Evolutionary conservation across 169 alveolate species (phyloP).

Genomic region (Eimeria sp.): DNA sequence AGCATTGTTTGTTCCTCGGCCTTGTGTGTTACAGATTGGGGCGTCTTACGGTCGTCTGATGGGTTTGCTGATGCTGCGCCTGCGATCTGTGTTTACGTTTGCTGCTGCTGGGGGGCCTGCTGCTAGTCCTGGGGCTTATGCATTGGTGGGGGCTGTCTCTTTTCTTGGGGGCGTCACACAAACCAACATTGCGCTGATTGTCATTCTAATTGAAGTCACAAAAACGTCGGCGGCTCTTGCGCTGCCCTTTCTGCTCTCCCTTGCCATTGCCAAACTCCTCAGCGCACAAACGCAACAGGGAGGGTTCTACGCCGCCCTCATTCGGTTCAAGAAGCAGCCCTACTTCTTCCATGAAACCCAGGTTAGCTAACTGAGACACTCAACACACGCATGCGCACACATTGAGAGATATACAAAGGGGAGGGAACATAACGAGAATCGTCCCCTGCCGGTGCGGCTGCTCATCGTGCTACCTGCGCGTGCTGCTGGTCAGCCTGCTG

Average conservation of each 20-base stretch:
- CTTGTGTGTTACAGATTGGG: constrained; percentile 75
- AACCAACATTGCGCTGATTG: constrained; percentile 80
- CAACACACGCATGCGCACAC: background rate
- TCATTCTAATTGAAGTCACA: constrained; percentile 76
- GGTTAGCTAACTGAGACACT: background rate
- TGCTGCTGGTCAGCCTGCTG: background rate
- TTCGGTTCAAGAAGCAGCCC: constrained; percentile 8
- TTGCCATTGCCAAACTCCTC: constrained; percentile 77
- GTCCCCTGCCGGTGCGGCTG: background rate
- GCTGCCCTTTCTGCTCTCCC: constrained; percentile 79
- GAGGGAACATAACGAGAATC: background rate
- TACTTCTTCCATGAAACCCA: constrained; percentile 34
- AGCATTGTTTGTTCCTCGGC: background rate
- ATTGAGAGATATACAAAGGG: no score
- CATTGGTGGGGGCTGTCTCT: constrained; percentile 84
- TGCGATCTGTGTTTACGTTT: constrained; percentile 8
- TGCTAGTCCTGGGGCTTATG: constrained; percentile 79
- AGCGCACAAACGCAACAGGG: constrained; percentile 64
- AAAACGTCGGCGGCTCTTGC: constrained; percentile 75
- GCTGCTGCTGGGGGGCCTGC: background rate
- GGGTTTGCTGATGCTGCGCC: constrained; percentile 77
- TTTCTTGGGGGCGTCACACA: constrained; percentile 84
- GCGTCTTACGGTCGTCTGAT: constrained; percentile 80
- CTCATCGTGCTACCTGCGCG: background rate
- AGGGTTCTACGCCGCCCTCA: constrained; percentile 11